Conservation (phyloP, 2,329 filamentous ascomycete genomes). For the Raffaelea arxii region DNA sequence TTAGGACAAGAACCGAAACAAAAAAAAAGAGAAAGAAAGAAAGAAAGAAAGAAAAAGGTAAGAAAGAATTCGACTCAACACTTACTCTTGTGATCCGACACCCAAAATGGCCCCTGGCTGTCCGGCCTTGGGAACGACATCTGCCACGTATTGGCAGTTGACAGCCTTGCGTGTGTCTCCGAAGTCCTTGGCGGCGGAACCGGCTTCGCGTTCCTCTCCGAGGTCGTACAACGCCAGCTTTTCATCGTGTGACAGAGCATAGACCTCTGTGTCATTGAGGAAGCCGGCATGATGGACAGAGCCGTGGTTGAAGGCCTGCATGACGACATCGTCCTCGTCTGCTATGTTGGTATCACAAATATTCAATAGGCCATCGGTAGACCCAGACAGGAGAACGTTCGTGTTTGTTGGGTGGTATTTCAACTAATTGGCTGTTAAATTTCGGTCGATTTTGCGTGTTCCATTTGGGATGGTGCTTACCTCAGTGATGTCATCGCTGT, state of each 20-base stretch:
- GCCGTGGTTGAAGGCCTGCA: constrained; percentile 70
- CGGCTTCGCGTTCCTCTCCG: constrained; percentile 52
- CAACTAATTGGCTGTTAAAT: constrained; percentile 25
- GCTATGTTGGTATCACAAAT: constrained; percentile 60
- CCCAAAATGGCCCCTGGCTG: constrained; percentile 48
- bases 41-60: constrained; percentile 12
- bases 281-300: constrained; percentile 70
- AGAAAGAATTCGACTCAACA: constrained; percentile 16
- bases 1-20: neutral
- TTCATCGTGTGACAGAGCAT: constrained; percentile 69
- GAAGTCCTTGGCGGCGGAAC: constrained; percentile 45
- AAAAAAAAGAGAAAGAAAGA: constrained; percentile 1
- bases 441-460: too few species aligned
- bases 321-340: constrained; percentile 68
- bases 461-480: too few species aligned
- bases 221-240: constrained; percentile 64
- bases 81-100: constrained; percentile 58
- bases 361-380: constrained; percentile 71
- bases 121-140: constrained; percentile 52
- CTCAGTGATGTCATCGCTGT: constrained; percentile 59
- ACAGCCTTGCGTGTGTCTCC: constrained; percentile 60
- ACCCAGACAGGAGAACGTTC: constrained; percentile 61
- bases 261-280: constrained; percentile 54
- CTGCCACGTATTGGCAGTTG: constrained; percentile 64
- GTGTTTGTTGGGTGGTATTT: constrained; percentile 52